Evolutionary conservation across 805 yeast species (phyloP).

Genomic region (Lachancea quebecensis): DNA sequence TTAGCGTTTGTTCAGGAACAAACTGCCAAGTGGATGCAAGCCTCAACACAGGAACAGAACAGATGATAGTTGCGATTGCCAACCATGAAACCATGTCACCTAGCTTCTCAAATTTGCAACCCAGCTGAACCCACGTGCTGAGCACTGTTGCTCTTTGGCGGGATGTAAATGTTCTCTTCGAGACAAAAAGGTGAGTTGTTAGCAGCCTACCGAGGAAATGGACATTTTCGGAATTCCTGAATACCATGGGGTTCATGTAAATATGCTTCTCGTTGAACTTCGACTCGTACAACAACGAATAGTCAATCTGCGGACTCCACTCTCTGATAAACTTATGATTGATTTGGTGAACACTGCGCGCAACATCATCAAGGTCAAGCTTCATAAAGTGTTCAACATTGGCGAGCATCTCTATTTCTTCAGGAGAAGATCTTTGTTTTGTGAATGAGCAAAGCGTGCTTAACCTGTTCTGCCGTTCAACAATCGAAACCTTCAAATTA

Average conservation of each 20-base stretch:
- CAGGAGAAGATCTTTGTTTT: constrained; percentile 2
- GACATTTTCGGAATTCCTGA: constrained; percentile 55
- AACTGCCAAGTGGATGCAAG: constrained; percentile 67
- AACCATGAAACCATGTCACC: constrained; percentile 96
- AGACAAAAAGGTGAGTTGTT: constrained; percentile 55
- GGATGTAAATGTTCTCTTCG: constrained; percentile 25
- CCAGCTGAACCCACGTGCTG: constrained; percentile 80
- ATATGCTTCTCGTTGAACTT: constrained; percentile 27
- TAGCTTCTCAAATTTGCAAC: constrained; percentile 61
- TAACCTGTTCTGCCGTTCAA: constrained; percentile 43
- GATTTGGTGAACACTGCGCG: constrained; percentile 57
- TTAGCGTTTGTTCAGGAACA: constrained; percentile 53
- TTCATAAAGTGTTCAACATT: constrained; percentile 46
- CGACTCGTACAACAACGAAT: constrained; percentile 59
- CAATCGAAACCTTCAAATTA: constrained; percentile 45
- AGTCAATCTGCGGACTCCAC: constrained; percentile 81
- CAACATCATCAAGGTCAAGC: constrained; percentile 46
- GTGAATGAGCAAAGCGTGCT: constrained; percentile 31
- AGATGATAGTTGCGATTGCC: constrained; percentile 75
- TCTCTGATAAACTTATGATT: constrained; percentile 54
- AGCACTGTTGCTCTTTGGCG: constrained; percentile 54
- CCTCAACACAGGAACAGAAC: constrained; percentile 77
- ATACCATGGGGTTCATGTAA: constrained; percentile 66
- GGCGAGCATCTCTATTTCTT: constrained; percentile 22
- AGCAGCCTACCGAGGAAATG: constrained; percentile 75